These are phyloP conservation scores for Pseudophaeomoniella oleicola DNA, from an alignment of 2,329 filamentous ascomycete genomes.

Conservation along the genomic window DNA sequence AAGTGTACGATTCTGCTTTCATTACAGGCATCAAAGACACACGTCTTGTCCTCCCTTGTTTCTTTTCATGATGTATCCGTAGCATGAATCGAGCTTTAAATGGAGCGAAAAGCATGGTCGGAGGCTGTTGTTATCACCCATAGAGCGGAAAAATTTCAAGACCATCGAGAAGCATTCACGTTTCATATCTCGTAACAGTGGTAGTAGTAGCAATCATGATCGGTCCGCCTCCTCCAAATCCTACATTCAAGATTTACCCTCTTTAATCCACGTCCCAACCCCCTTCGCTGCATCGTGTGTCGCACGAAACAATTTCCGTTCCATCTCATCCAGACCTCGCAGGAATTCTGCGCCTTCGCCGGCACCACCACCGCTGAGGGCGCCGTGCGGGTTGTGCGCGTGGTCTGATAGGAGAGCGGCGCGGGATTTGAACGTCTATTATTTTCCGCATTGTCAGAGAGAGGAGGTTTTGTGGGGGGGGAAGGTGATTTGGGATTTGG, in stretches of 20 bases:
- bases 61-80: too few relatives aligned
- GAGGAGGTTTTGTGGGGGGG: not conserved
- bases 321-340: constrained; percentile 76
- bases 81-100: too few relatives aligned
- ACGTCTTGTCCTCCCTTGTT: too few relatives aligned
- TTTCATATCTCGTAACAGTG: too few relatives aligned
- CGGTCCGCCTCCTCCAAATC: too few relatives aligned
- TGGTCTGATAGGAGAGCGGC: constrained; percentile 76
- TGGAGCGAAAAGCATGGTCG: too few relatives aligned
- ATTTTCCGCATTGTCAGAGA: not conserved
- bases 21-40: not conserved
- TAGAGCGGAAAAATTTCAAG: too few relatives aligned
- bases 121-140: too few relatives aligned
- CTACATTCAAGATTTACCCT: constrained; percentile 10
- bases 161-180: too few relatives aligned
- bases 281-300: constrained; percentile 59
- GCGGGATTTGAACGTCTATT: constrained; percentile 62
- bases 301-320: constrained; percentile 60
- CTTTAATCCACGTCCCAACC: constrained; percentile 11
- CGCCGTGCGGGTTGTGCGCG: constrained; percentile 68
- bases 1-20: not conserved
- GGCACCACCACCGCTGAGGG: constrained; percentile 23
- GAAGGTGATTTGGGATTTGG: not conserved
- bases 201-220: too few relatives aligned
- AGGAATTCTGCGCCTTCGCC: constrained; percentile 65